Evolutionary conservation across 2,329 filamentous ascomycete genomes (phyloP).

Genomic region (Teratosphaeria nubilosa): DNA sequence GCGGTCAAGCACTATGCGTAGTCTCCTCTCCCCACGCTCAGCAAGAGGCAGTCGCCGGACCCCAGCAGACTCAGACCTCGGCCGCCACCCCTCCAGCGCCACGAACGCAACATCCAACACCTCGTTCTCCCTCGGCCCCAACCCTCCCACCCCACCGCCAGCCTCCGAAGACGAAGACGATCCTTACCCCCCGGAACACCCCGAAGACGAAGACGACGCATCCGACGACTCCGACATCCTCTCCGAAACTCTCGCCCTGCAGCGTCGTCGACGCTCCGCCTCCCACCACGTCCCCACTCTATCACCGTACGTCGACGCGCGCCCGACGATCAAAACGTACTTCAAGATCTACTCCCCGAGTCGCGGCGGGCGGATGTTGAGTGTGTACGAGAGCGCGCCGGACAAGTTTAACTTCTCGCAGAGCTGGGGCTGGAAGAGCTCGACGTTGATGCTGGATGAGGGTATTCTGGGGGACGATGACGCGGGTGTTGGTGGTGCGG

Average conservation of each 20-base stretch:
- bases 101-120: conserved; percentile 2
- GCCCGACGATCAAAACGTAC: conserved; percentile 50
- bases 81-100: neutral
- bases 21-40: conserved; percentile 12
- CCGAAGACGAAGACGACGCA: neutral
- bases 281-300: conserved; percentile 33
- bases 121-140: neutral
- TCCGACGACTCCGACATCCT: neutral
- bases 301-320: conserved; percentile 44
- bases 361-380: conserved; percentile 48
- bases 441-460: conserved; percentile 47
- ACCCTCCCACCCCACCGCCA: conserved; percentile 4
- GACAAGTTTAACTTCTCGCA: conserved; percentile 52
- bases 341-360: conserved; percentile 53
- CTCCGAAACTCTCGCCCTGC: neutral
- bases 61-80: neutral
- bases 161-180: conserved; percentile 21
- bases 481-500: conserved; percentile 22
- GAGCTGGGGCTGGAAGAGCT: conserved; percentile 53
- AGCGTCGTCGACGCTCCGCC: conserved; percentile 5
- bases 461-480: conserved; percentile 25
- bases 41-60: neutral
- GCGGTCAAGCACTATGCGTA: conserved; percentile 13
- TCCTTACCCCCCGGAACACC: conserved; percentile 1
- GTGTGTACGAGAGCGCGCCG: conserved; percentile 49